phyloP scores from a whole-genome alignment of 345 rosid genomes.

The Euphorbia peplus region DNA sequence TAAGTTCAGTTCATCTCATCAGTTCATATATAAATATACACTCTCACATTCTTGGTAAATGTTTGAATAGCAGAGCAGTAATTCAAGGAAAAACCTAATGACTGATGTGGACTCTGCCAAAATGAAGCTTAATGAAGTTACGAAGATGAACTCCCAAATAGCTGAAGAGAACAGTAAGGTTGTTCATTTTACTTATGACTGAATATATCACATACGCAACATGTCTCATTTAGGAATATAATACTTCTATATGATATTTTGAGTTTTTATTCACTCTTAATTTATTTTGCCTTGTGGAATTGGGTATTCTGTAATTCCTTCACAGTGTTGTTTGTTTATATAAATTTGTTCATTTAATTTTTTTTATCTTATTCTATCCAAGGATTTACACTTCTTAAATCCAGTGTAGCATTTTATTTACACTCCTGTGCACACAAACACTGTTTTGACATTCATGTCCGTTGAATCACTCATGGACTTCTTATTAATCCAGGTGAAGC shows the following conservation, averaged over 20 bases:
- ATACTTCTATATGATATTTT: not conserved
- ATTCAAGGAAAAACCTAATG: conserved; percentile 30
- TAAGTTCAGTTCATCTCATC: conserved; percentile 14
- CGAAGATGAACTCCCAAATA: conserved; percentile 40
- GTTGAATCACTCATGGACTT: conserved; percentile 9
- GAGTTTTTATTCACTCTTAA: not conserved
- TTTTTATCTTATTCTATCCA: not conserved
- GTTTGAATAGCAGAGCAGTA: conserved; percentile 30
- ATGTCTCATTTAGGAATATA: not conserved
- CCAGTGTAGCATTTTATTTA: no score
- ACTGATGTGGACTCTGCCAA: conserved; percentile 44
- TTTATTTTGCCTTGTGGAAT: not conserved
- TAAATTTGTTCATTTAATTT: not conserved
- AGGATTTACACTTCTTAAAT: conserved; percentile 4
- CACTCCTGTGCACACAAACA: no score
- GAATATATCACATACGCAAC: not conserved
- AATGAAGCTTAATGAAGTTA: conserved; percentile 48
- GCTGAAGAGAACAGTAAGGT: conserved; percentile 52
- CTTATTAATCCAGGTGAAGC: conserved; percentile 51
- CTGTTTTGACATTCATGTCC: not conserved
- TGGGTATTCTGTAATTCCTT: not conserved
- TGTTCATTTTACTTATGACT: not conserved
- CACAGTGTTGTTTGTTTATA: not conserved
- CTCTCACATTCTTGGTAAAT: conserved; percentile 13
- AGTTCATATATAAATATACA: not conserved